These are phyloP conservation scores for Basipetospora chlamydospora DNA, from an alignment of 2,329 filamentous ascomycete genomes.

Conservation along the genomic window DNA sequence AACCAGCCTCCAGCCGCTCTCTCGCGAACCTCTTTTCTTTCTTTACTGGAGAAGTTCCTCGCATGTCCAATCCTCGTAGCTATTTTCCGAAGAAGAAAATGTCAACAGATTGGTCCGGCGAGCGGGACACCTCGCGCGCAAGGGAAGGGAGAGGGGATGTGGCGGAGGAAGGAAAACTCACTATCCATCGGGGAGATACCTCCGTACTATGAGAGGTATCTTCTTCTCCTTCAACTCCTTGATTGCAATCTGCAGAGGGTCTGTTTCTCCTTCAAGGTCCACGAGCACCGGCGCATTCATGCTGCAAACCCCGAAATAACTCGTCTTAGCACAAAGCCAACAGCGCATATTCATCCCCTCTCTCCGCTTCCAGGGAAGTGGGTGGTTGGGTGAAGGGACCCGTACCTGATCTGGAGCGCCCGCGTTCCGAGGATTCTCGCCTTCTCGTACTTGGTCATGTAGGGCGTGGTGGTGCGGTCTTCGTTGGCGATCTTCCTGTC, in stretches of 20 bases:
- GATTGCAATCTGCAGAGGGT: conserved; percentile 91
- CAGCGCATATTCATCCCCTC: too few species aligned
- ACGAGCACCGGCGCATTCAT: conserved; percentile 97
- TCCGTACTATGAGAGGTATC: conserved; percentile 85
- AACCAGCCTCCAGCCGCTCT: too few species aligned
- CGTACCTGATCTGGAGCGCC: conserved; percentile 87
- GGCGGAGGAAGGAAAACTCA: conserved; percentile 46
- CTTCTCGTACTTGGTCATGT: conserved; percentile 98
- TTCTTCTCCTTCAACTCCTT: conserved; percentile 98
- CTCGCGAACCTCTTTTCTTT: too few species aligned
- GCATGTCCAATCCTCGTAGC: conserved; percentile 98
- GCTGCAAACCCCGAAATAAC: conserved; percentile 38
- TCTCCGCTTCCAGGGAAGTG: too few species aligned
- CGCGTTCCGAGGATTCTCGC: conserved; percentile 86
- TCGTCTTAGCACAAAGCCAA: too few species aligned
- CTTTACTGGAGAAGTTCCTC: conserved; percentile 69
- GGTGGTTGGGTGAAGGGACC: too few species aligned
- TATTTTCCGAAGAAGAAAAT: too few species aligned
- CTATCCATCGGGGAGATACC: conserved; percentile 95
- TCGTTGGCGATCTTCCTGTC: conserved; percentile 86
- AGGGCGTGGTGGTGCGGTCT: conserved; percentile 82
- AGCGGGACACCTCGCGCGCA: too few species aligned
- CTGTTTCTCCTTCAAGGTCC: conserved; percentile 92
- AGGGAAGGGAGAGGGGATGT: too few species aligned
- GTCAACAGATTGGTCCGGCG: too few species aligned